Base-by-base conservation (phyloP, 164 flowering plant genomes). In the Berberis vulgaris region DNA sequence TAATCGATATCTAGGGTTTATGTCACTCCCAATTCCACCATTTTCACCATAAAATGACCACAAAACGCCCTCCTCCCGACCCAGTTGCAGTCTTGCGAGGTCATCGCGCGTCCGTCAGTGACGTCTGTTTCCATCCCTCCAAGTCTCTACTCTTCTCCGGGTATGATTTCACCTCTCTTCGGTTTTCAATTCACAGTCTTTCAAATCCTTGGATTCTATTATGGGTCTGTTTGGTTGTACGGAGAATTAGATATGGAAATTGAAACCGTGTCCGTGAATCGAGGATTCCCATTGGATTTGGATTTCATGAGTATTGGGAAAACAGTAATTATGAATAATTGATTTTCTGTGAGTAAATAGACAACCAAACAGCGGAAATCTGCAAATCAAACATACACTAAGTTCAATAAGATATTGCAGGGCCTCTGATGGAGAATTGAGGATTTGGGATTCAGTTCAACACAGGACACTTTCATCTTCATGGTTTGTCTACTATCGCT, bases 21-120 rank as follows among this genome's bases (percentile, higher is more conserved):
- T 26, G 26, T 26, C 26, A 26, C 0, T 26, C 26, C 26, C 26
- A 26, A 26, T 26, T 26, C 26, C 26, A 26, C 26, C 26, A 26
- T 26, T 26, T 26, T 26, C 26, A 26, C 26, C 26, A 26, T 26
- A 26, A 26, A 68, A 83, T 82, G 87, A 76, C 68, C 72, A 49
- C 43, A 40, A 84, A 68, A 68, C 77, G 86, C 9, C 84, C 88
- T 5, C 83, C 97, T 5, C 97, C 98, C 0, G 94, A 92, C 69
- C 98, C 94, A 0, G 78, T 85, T 53, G 84, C 96, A 0, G 91
- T 93, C 41, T 77, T 88, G 43, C 75, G 98, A 68, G 97, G 98
- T 13, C 90, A 93, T 73, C 91, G 92, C 1, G 84, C 93, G 66
- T 85, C 97, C 10, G 97, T 92, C 52, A 82, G 65, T 66, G 93